Percentiles rank a stretch among this genome's conserved stretches.
Conservation (phyloP, 202 grass and related monocot species). For the Zizania palustris region DNA sequence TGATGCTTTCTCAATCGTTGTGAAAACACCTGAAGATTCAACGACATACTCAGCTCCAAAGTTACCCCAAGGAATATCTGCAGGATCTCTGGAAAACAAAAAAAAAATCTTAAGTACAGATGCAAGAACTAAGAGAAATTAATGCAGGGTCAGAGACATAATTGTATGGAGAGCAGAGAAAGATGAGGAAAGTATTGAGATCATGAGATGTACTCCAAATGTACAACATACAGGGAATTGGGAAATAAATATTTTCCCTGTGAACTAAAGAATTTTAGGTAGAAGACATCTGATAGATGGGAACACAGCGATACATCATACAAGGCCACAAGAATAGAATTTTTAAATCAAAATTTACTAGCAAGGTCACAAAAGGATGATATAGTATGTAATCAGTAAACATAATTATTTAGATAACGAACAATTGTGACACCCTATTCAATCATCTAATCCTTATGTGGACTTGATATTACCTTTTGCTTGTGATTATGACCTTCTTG, state of each 20-base stretch:
- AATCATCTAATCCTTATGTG: background rate
- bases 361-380: conserved; percentile 13
- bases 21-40: conserved; percentile 98
- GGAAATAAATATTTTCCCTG: background rate
- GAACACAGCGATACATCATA: background rate
- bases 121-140: conserved; percentile 22
- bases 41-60: conserved; percentile 89
- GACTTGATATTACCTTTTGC: conserved; percentile 66
- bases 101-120: background rate
- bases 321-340: background rate
- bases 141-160: background rate
- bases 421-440: conserved; percentile 1
- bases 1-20: conserved; percentile 77
- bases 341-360: conserved; percentile 7
- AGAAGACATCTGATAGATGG: background rate
- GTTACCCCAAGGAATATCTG: conserved; percentile 91
- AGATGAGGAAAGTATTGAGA: background rate
- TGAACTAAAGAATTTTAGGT: background rate
- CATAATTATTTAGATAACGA: background rate
- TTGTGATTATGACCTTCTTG: conserved; percentile 80
- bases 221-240: background rate
- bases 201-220: background rate
- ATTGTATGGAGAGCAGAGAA: conserved; percentile 6
- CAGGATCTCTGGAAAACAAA: conserved; percentile 67
- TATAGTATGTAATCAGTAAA: background rate